Evolutionary conservation across 768 basidiomycete genomes (phyloP).

Genomic region (Macrolepiota fuliginosa): DNA sequence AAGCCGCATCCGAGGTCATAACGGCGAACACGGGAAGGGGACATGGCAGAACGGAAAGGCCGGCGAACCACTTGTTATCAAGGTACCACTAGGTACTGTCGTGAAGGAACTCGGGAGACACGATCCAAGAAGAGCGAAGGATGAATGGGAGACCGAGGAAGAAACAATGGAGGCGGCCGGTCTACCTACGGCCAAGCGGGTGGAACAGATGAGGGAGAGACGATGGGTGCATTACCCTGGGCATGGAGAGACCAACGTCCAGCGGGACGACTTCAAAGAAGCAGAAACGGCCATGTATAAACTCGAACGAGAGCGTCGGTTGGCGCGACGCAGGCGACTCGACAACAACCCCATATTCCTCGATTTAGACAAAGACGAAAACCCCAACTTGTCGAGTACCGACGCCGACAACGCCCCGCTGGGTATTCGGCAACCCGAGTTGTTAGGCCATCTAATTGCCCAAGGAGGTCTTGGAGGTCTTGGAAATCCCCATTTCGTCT

Average conservation of each 20-base stretch:
- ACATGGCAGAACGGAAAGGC: slow-evolving; percentile 84
- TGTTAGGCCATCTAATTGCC: slow-evolving; percentile 65
- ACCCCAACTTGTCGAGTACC: slow-evolving; percentile 25
- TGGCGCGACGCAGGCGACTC: slow-evolving; percentile 40
- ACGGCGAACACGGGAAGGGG: slow-evolving; percentile 76
- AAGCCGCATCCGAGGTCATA: slow-evolving; percentile 61
- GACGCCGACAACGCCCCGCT: slow-evolving; percentile 54
- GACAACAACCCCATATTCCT: slow-evolving; percentile 45
- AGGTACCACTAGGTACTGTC: slow-evolving; percentile 89
- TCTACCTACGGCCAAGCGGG: slow-evolving; percentile 45
- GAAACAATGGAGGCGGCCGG: slow-evolving; percentile 42
- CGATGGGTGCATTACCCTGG: slow-evolving; percentile 84
- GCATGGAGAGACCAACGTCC: slow-evolving; percentile 57
- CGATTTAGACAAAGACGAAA: slow-evolving; percentile 58
- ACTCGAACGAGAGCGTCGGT: slow-evolving; percentile 60
- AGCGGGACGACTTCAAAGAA: slow-evolving; percentile 65
- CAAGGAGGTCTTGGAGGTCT: slow-evolving; percentile 78
- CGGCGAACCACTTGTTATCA: slow-evolving; percentile 69
- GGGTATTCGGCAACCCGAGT: slow-evolving; percentile 50
- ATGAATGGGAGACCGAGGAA: slow-evolving; percentile 75
- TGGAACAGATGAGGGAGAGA: slow-evolving; percentile 57
- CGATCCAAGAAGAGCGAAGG: slow-evolving; percentile 61
- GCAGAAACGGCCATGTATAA: slow-evolving; percentile 61
- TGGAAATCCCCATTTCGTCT: slow-evolving; percentile 86
- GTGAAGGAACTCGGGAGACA: slow-evolving; percentile 70